Evolutionary conservation across 345 rosid species (phyloP).

Genomic region (Eucalyptus rudis): DNA sequence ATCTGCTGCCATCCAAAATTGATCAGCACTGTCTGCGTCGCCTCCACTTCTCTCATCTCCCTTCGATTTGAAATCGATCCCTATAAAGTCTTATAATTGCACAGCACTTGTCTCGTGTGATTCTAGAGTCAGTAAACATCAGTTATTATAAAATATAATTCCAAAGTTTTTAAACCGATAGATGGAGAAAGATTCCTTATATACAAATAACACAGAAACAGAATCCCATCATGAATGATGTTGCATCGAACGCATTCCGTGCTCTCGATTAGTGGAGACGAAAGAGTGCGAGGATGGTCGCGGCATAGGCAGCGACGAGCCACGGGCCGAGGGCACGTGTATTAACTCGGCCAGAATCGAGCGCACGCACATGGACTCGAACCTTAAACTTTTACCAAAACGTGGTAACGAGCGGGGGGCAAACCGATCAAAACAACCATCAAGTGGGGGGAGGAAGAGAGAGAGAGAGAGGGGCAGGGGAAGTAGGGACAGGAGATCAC

Average conservation of each 20-base stretch:
- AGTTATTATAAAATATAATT: rapidly evolving
- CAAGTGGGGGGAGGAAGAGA: neutral
- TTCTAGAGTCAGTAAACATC: rapidly evolving
- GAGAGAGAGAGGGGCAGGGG: no score
- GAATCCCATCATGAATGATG: rapidly evolving
- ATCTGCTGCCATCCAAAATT: neutral
- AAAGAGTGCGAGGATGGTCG: rapidly evolving
- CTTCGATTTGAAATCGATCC: neutral
- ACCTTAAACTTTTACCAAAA: neutral
- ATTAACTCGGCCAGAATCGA: neutral
- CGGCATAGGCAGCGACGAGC: neutral
- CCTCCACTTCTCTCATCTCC: neutral
- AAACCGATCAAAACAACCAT: rapidly evolving
- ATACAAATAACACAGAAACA: rapidly evolving
- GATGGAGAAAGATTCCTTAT: rapidly evolving
- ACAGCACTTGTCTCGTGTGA: rapidly evolving
- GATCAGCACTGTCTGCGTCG: rapidly evolving
- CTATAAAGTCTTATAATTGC: neutral
- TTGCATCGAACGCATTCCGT: rapidly evolving
- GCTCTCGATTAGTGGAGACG: neutral
- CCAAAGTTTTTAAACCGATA: rapidly evolving
- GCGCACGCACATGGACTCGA: neutral
- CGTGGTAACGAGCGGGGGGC: neutral
- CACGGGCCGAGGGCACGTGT: neutral
- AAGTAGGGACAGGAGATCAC: neutral